A percentile compares a stretch with the other conserved stretches of the same genome.
Evolutionary conservation across 225 moss, liverwort and hornwort species (phyloP).

Genomic region (Bryum argenteum): DNA sequence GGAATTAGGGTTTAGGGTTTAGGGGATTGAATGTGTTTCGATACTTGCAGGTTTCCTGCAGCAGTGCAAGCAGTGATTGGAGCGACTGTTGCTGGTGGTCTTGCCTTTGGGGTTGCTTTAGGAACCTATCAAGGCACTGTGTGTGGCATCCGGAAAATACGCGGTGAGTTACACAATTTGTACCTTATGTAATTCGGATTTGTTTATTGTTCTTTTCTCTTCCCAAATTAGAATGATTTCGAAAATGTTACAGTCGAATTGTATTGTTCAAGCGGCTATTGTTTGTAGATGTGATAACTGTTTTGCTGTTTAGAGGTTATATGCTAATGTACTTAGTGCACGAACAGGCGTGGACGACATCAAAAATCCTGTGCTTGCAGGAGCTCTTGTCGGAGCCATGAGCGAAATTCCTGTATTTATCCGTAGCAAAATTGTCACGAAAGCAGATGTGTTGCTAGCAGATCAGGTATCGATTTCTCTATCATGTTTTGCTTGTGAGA

Average conservation of each 20-base stretch:
- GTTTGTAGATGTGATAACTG: not conserved
- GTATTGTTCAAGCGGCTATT: not conserved
- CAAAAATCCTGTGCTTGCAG: conserved; percentile 50
- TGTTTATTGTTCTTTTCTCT: no score
- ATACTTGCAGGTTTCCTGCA: conserved; percentile 52
- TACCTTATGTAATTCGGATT: no score
- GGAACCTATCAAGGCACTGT: conserved; percentile 54
- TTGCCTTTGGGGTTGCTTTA: conserved; percentile 49
- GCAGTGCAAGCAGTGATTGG: conserved; percentile 48
- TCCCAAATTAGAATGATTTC: no score
- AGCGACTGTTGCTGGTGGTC: conserved; percentile 47
- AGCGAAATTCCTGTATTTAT: conserved; percentile 51
- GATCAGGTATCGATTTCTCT: conserved; percentile 36
- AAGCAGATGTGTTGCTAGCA: conserved; percentile 41
- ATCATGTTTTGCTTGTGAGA: not conserved
- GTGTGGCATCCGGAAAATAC: conserved; percentile 45
- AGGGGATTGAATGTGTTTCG: conserved; percentile 10
- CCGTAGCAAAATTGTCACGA: conserved; percentile 49
- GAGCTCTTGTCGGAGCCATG: conserved; percentile 52
- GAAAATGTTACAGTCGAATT: no score
- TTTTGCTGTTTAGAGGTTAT: conserved; percentile 6
- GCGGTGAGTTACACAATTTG: conserved; percentile 32
- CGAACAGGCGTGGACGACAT: conserved; percentile 54
- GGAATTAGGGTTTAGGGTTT: conserved; percentile 21
- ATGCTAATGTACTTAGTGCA: conserved; percentile 24